Evolutionary conservation across 495 filamentous ascomycete genomes (phyloP).

Genomic region (Stereocaulon alpinum): DNA sequence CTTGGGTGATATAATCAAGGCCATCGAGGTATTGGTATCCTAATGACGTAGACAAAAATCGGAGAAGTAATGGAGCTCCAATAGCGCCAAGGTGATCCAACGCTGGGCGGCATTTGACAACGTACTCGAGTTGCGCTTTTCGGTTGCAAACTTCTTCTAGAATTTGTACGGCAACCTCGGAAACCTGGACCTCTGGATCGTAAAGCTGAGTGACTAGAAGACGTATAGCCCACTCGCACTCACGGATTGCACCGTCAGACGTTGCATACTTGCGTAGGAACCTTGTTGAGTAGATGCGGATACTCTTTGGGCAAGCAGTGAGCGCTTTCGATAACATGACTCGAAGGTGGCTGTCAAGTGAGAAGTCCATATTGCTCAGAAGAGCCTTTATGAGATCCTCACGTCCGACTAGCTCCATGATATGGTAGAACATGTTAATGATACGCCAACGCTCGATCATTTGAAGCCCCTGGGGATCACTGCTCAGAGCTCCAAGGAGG

Average conservation of each 20-base stretch:
- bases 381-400: conserved; percentile 83
- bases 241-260: conserved; percentile 19
- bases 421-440: conserved; percentile 98
- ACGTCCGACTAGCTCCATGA: conserved; percentile 79
- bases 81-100: conserved; percentile 95
- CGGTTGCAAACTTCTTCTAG: conserved; percentile 94
- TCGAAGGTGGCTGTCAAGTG: conserved; percentile 75
- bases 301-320: conserved; percentile 81
- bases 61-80: conserved; percentile 81
- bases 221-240: conserved; percentile 88
- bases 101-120: conserved; percentile 91
- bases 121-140: conserved; percentile 79
- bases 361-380: conserved; percentile 84
- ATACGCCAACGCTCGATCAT: conserved; percentile 96
- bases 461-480: conserved; percentile 65
- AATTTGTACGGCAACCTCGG: conserved; percentile 90
- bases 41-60: conserved; percentile 89
- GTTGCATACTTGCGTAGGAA: conserved; percentile 74
- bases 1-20: conserved; percentile 93
- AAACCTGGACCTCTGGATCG: conserved; percentile 93
- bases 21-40: conserved; percentile 97
- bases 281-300: conserved; percentile 77
- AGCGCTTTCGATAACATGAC: conserved; percentile 89
- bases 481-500: conserved; percentile 76
- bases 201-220: conserved; percentile 95